phyloP scores from a whole-genome alignment of 2,329 filamentous ascomycete genomes.

The Fusarium poae region DNA sequence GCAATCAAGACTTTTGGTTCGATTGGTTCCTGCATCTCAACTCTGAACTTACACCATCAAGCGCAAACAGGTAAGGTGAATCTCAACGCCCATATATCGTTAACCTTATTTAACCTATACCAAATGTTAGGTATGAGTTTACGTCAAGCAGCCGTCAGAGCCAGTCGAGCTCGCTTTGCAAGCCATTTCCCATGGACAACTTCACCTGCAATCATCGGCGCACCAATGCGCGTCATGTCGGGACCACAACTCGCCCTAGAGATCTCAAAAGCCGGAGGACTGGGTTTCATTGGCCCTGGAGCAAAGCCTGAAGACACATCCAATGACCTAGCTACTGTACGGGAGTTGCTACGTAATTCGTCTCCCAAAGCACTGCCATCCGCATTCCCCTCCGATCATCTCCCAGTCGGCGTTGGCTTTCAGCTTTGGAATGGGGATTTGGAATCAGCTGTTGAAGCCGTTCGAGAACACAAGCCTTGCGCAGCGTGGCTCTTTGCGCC shows the following conservation, averaged over 20 bases:
- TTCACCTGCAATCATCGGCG: constrained; percentile 66
- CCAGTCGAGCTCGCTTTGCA: constrained; percentile 15
- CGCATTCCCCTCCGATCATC: constrained; percentile 33
- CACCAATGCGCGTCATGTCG: constrained; percentile 77
- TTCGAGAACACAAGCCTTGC: constrained; percentile 52
- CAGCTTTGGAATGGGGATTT: constrained; percentile 61
- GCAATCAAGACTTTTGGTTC: not conserved
- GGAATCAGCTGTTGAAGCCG: constrained; percentile 45
- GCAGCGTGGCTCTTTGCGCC: constrained; percentile 62
- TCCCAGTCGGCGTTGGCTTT: constrained; percentile 62
- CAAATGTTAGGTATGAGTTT: constrained; percentile 14
- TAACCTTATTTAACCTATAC: not conserved
- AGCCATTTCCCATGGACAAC: constrained; percentile 53
- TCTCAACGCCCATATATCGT: not conserved
- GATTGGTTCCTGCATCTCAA: not conserved
- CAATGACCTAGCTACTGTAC: constrained; percentile 50
- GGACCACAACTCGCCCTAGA: constrained; percentile 68
- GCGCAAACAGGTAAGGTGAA: not conserved
- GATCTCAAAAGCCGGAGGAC: constrained; percentile 78
- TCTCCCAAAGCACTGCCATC: constrained; percentile 8
- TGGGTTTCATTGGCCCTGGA: constrained; percentile 64
- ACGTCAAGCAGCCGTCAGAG: constrained; percentile 4
- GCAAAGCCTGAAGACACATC: constrained; percentile 52
- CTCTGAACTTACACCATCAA: not conserved
- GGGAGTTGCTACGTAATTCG: constrained; percentile 41